Percentiles rank a stretch among this genome's conserved stretches.
These are phyloP conservation scores for Monosporascus sp. DNA, from an alignment of 2,329 filamentous ascomycete genomes.

Conservation along the genomic window DNA sequence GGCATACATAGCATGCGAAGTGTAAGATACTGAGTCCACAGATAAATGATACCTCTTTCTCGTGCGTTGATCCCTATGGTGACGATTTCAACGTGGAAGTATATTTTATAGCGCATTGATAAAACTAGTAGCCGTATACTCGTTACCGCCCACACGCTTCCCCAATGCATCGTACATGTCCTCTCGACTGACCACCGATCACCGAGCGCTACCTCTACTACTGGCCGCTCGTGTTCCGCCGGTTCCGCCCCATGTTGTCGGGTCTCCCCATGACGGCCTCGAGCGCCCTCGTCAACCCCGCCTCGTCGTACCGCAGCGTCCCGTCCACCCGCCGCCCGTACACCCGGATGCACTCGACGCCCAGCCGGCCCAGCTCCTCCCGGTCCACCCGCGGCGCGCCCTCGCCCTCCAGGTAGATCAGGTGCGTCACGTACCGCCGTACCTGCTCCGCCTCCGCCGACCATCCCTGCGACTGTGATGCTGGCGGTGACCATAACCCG, in stretches of 20 bases:
- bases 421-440: slow-evolving; percentile 71
- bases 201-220: background rate
- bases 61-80: background rate
- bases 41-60: background rate
- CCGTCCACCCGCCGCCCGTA: slow-evolving; percentile 61
- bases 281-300: slow-evolving; percentile 66
- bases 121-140: too few relatives aligned
- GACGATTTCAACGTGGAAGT: too few relatives aligned
- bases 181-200: background rate
- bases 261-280: slow-evolving; percentile 67
- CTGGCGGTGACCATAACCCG: too few relatives aligned
- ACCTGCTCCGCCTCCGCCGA: slow-evolving; percentile 31
- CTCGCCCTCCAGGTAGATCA: slow-evolving; percentile 71
- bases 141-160: too few relatives aligned
- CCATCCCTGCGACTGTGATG: slow-evolving; percentile 9
- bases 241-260: slow-evolving; percentile 34
- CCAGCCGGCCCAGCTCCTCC: slow-evolving; percentile 54
- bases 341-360: slow-evolving; percentile 71
- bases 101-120: too few relatives aligned
- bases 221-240: slow-evolving; percentile 37
- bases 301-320: slow-evolving; percentile 67
- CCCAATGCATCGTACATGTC: too few relatives aligned
- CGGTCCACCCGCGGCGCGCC: slow-evolving; percentile 66
- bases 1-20: background rate
- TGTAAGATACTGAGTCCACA: background rate